Base-by-base conservation (phyloP, 2,329 filamentous ascomycete genomes). In the Talaromyces sp. region DNA sequence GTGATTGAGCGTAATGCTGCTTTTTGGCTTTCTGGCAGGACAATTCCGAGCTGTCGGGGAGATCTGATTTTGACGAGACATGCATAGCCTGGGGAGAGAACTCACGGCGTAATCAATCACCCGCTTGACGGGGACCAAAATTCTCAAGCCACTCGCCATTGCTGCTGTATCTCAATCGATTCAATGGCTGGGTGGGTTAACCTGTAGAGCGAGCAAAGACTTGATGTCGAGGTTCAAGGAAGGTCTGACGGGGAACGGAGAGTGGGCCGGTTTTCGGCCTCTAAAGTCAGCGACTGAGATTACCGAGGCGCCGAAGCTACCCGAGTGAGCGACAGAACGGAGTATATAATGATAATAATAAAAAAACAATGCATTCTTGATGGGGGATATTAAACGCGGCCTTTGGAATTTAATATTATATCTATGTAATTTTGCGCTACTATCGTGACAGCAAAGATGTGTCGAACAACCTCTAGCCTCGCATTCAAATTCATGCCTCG, bases 81-180 rank as follows among this genome's bases (percentile, higher is more conserved):
- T 36, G 33, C 42, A 47, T 18, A 7, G 42, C 42, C 12, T 16
- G 14, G 16, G 5, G 30, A 34, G 50, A 53, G 4, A 31, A 79
- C 87, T 74, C 80, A 92, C 89, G 69, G 90, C 89, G 85, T 91
- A 92, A 84, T 93, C 90, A 81, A 93, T 92, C 57, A 93, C 90
- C 86, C 90, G 82, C 82, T 93, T 93, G 55, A 93, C 81, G 76
- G 90, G 90, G 3, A 93, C 89, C 65, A 93, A 83, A 76, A 93
- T 92, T 75, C 89, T 83, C 69, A 92, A 79, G 60, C 75, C 74
- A 60, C 74, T 79, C 54, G 78, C 73, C 79, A 82, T 81, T 68
- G 51, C 77, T 71, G 44, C 16, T 27, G 57, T 33, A 16, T 53
- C 27, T 57, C 34, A 44, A 33, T 31, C 36, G 30, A 36, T 28